Evolutionary conservation across 164 flowering plant genomes (phyloP).

Genomic region (Berberis vulgaris): DNA sequence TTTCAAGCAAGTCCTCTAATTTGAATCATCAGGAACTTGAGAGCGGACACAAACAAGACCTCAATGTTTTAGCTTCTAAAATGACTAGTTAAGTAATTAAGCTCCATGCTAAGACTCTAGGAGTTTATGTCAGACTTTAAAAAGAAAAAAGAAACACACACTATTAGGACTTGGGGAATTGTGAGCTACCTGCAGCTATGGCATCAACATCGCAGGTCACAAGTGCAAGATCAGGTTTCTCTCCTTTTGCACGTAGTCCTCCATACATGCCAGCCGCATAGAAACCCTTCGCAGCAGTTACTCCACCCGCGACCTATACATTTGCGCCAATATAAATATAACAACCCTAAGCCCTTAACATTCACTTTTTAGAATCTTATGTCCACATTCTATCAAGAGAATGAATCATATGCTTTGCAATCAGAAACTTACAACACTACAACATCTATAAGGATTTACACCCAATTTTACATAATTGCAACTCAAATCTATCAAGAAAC

Average conservation of each 20-base stretch:
- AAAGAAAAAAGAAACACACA: neutral
- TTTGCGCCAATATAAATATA: neutral
- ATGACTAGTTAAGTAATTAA: too few species aligned
- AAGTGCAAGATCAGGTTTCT: constrained; percentile 95
- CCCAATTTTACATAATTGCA: too few species aligned
- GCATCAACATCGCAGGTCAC: constrained; percentile 95
- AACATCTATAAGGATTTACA: too few species aligned
- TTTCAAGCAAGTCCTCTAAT: too few species aligned
- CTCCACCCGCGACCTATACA: constrained; percentile 80
- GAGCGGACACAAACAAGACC: too few species aligned
- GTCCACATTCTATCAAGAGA: neutral
- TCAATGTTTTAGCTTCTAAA: too few species aligned
- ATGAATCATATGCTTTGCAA: too few species aligned
- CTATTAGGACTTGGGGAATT: too few species aligned
- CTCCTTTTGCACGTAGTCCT: constrained; percentile 77
- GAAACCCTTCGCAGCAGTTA: constrained; percentile 92
- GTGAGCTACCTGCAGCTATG: constrained; percentile 55
- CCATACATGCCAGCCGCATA: constrained; percentile 90
- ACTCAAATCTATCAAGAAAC: too few species aligned
- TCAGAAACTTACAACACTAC: too few species aligned
- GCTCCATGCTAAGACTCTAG: neutral
- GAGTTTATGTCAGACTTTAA: neutral
- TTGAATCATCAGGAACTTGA: too few species aligned
- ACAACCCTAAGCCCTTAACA: neutral
- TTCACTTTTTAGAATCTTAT: neutral